Evolutionary conservation across 2,329 filamentous ascomycete species (phyloP).

Genomic region (Beauveria caledonica): DNA sequence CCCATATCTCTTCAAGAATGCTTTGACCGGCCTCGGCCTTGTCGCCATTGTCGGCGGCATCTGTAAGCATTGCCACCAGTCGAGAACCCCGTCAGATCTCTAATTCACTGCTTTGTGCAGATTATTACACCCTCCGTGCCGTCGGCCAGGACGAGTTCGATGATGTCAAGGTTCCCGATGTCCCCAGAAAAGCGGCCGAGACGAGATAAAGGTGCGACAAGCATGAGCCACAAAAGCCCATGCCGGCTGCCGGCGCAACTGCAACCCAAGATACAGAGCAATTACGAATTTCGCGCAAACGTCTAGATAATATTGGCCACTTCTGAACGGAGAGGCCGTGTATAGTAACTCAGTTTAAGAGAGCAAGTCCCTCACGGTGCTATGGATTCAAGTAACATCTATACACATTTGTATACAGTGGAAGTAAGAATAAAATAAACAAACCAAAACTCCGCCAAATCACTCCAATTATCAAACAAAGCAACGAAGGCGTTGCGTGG

Average conservation of each 20-base stretch:
- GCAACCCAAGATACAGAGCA: not conserved
- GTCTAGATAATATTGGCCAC: not conserved
- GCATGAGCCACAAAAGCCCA: not conserved
- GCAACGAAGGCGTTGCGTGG: not conserved
- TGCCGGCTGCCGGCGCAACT: not conserved
- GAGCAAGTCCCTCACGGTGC: not conserved
- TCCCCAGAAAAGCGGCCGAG: conserved; percentile 44
- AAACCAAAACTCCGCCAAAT: conserved; percentile 6
- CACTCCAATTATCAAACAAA: conserved; percentile 1
- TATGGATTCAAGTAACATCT: not conserved
- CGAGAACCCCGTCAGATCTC: not conserved
- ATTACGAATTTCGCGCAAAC: not conserved
- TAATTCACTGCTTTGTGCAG: conserved; percentile 25
- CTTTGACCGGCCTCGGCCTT: conserved; percentile 68
- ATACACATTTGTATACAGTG: conserved; percentile 1
- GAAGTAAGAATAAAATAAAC: not conserved
- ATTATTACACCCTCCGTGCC: conserved; percentile 61
- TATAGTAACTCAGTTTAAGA: conserved; percentile 1
- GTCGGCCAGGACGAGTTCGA: conserved; percentile 96
- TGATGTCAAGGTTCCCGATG: conserved; percentile 82
- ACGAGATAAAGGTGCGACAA: conserved; percentile 19
- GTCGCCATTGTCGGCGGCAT: conserved; percentile 70
- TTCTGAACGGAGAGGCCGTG: not conserved
- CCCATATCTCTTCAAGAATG: conserved; percentile 88
- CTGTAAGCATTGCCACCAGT: conserved; percentile 52